phyloP scores from a whole-genome alignment of 305 asterid genomes.

The Coffea humblotiana region DNA sequence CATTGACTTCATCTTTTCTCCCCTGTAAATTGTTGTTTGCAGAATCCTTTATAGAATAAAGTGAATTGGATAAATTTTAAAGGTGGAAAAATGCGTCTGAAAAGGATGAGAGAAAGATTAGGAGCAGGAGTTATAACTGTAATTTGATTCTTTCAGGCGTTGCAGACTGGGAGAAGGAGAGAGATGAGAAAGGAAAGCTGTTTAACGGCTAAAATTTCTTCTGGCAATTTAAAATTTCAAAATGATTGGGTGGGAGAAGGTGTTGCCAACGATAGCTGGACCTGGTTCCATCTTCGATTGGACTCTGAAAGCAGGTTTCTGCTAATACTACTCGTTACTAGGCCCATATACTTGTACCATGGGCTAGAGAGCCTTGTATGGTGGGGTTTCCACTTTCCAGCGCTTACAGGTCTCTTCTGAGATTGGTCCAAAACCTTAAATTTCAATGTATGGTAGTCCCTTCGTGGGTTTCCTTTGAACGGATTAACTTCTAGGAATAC shows the following conservation, averaged over 20 bases:
- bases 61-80: not conserved
- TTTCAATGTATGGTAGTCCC: too few relatives aligned
- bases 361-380: not conserved
- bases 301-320: not conserved
- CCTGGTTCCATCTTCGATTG: not conserved
- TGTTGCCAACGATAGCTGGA: slow-evolving; percentile 8
- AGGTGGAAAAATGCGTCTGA: not conserved
- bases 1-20: slow-evolving; percentile 53
- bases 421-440: too few relatives aligned
- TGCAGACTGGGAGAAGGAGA: slow-evolving; percentile 20
- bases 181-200: slow-evolving; percentile 15
- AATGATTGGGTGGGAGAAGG: slow-evolving; percentile 49
- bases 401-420: too few relatives aligned
- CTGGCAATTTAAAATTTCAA: slow-evolving; percentile 43
- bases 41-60: slow-evolving; percentile 6
- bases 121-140: not conserved
- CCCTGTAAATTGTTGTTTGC: not conserved
- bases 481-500: too few relatives aligned
- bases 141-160: slow-evolving; percentile 21
- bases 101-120: slow-evolving; percentile 5
- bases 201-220: slow-evolving; percentile 66
- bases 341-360: not conserved
- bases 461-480: too few relatives aligned
- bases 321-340: too few relatives aligned
- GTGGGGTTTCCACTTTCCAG: too few relatives aligned